Conservation (phyloP, 2,329 filamentous ascomycete species). For the Penicillium sp. region DNA sequence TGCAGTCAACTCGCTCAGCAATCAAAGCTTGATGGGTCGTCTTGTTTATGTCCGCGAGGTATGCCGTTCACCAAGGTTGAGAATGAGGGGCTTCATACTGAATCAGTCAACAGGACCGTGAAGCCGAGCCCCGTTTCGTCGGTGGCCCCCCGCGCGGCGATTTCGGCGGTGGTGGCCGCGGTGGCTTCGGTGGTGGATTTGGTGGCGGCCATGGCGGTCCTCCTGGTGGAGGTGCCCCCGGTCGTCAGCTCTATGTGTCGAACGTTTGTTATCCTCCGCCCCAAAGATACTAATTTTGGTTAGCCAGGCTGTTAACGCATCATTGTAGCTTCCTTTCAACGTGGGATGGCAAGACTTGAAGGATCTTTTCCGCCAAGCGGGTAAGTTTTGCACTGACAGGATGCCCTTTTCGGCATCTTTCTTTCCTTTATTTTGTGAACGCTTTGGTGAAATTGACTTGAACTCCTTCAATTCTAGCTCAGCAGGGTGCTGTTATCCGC, state of each 20-base stretch:
- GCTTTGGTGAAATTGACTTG: conserved; percentile 32
- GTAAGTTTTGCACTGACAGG: conserved; percentile 57
- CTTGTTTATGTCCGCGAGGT: conserved; percentile 99
- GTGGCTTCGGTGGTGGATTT: conserved; percentile 49
- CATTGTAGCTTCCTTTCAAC: conserved; percentile 82
- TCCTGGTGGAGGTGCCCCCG: conserved; percentile 50
- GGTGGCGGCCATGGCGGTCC: conserved; percentile 22
- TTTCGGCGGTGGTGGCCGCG: conserved; percentile 56
- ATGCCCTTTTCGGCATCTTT: conserved; percentile 9
- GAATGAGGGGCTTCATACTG: neutral
- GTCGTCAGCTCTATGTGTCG: conserved; percentile 93
- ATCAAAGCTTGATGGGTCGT: conserved; percentile 97
- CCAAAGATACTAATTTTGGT: conserved; percentile 13
- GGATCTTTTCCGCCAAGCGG: conserved; percentile 96
- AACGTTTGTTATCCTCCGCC: conserved; percentile 74
- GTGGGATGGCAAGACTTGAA: conserved; percentile 99
- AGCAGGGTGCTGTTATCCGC: conserved; percentile 77
- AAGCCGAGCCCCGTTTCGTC: conserved; percentile 95
- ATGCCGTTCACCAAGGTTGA: conserved; percentile 20
- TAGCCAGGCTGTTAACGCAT: conserved; percentile 21
- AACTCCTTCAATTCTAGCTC: conserved; percentile 33
- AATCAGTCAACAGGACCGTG: conserved; percentile 70
- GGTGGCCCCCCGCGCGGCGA: conserved; percentile 69
- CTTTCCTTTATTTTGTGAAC: conserved; percentile 11
- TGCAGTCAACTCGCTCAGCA: conserved; percentile 96